Base-by-base conservation (phyloP, 2,329 filamentous ascomycete genomes). In the Tolypocladium tundrense region DNA sequence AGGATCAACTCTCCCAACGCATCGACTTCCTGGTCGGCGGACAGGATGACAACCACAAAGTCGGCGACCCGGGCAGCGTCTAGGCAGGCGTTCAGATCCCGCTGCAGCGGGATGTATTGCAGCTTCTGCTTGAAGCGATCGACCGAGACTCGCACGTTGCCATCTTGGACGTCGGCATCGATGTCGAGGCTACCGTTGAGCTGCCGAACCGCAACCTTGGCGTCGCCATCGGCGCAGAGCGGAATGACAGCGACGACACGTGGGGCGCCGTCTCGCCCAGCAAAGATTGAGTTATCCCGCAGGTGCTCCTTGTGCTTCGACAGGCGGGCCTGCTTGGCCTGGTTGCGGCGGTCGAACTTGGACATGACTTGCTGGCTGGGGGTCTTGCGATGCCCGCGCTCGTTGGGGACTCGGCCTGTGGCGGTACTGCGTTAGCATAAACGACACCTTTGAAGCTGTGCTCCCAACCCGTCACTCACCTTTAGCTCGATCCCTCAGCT, bases 351-450 rank as follows among this genome's bases (percentile, higher is more conserved):
- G 74, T 96, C 91, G 72, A 99, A 83, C 75, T 97, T 99, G 59
- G 91, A 96, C 90, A 97, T 93, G 75, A 97, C 85, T 76, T 96
- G 91, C 72, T 99, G 94, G 72, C 96, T 91, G 57, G 90, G 90
- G 19, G 93, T 96, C 73, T 90, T 95, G 68, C 93, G 86, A 66
- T 80, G 79, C 60, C 87, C 87, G 66, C 81, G 84, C 69, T 96
- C 89, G 67, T 84, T 77, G 57, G 80, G 87, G 54, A 93, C 82
- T 73, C 94, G 94, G 70, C 92, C 90, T 94, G 35, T 59, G 56
- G 58, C 16, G 37, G 19, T 37, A 43, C 31, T 13, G 2, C 1
- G 9, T 52, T 3, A 52, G 48, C 13, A 52, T 4, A n/a, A 21
- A 5, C 11, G 9, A 19, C 8, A 4, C 19, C 0, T 19, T 11